phyloP scores from a whole-genome alignment of 139 green algal species.

The Zygnema cylindricum region DNA sequence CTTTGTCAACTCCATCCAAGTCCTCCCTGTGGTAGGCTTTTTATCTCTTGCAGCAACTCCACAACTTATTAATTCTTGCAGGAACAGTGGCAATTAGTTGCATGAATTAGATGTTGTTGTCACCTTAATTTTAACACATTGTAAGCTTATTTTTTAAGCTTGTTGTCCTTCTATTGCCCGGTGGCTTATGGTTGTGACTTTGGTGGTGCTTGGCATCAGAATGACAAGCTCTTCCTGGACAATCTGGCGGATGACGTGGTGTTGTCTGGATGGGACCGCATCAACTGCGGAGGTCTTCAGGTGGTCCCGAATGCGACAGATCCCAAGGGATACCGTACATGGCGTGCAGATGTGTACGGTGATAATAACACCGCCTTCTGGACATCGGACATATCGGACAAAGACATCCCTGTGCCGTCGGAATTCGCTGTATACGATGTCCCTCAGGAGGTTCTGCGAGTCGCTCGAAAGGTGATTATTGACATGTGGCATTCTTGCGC shows the following conservation, averaged over 20 bases:
- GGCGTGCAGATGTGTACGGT: constrained; percentile 13
- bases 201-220: constrained; percentile 5
- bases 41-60: not conserved
- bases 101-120: too few species aligned
- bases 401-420: not conserved
- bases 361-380: too few species aligned
- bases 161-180: too few species aligned
- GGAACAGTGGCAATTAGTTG: too few species aligned
- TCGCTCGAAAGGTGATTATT: not conserved
- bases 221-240: not conserved
- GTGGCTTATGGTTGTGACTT: too few species aligned
- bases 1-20: constrained; percentile 46
- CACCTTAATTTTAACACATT: too few species aligned
- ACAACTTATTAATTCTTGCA: not conserved
- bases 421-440: not conserved
- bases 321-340: constrained; percentile 29
- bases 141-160: too few species aligned
- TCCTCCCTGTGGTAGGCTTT: constrained; percentile 7
- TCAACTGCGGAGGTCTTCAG: constrained; percentile 27
- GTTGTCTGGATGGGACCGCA: constrained; percentile 35
- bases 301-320: constrained; percentile 13
- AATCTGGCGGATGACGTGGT: constrained; percentile 5
- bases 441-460: not conserved
- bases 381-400: constrained; percentile 11
- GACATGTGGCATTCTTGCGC: too few species aligned